Percentiles rank a stretch among this genome's conserved stretches.
Conservation (phyloP, 805 yeast species). For the Ogataea saltuana region DNA sequence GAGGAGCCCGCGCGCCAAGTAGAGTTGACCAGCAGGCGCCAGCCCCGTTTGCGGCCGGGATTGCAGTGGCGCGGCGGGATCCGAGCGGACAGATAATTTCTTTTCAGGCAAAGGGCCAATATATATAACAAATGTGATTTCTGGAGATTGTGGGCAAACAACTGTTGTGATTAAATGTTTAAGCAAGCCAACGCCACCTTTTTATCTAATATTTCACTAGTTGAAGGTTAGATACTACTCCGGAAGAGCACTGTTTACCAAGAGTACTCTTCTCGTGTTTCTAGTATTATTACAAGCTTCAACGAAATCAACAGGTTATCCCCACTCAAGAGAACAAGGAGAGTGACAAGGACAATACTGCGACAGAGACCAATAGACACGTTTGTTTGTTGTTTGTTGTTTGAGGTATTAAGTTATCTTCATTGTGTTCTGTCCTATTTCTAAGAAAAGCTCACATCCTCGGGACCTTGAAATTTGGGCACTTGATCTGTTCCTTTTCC, state of each 20-base stretch:
- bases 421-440: background rate
- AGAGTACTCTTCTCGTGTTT: conserved; percentile 14
- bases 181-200: conserved; percentile 12
- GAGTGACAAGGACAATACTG: conserved; percentile 3
- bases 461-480: conserved; percentile 1
- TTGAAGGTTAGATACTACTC: conserved; percentile 16
- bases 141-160: conserved; percentile 1
- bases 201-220: conserved; percentile 18
- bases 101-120: conserved; percentile 2
- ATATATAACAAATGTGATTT: conserved; percentile 4
- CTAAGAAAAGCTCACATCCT: conserved; percentile 1
- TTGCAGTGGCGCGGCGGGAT: conserved; percentile 1
- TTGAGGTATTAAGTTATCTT: conserved; percentile 31
- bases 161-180: background rate
- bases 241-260: conserved; percentile 10
- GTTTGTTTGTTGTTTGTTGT: background rate
- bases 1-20: background rate
- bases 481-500: conserved; percentile 3
- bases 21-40: too few species aligned
- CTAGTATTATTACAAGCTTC: conserved; percentile 15
- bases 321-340: conserved; percentile 7
- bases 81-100: conserved; percentile 5
- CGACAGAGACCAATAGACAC: conserved; percentile 3
- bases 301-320: conserved; percentile 13
- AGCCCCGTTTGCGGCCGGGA: conserved; percentile 3